Evolutionary conservation across 164 flowering plant species (phyloP), one percentile per base, ranked within the genome.

Genomic region (Piper betle): DNA sequence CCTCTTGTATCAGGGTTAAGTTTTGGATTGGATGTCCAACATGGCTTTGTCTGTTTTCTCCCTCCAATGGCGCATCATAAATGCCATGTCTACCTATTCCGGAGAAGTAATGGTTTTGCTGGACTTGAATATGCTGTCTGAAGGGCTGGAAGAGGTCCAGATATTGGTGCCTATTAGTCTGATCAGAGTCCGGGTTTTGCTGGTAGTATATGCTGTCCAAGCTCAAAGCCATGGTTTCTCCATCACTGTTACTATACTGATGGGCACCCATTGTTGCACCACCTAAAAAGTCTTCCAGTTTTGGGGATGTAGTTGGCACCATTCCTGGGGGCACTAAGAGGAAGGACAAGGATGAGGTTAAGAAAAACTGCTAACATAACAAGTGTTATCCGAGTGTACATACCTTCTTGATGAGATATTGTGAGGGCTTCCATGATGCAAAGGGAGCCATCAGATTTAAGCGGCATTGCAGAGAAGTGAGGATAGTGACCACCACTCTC

Each of bases 371-470:
- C 37, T 39, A 40, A 43, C 39, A 9, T 12, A 9, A 52, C 3
- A 53, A 7, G 53, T 11, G 19, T 12, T 42, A 18, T 19, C 16
- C 10, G 37, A 37, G n/a, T 6, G 18, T 6, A 39, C 66, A 5
- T 55, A 82, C 93, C 93, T 77, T 81, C 73, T 33, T 74, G 62
- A 15, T 82, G 87, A 62, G 94, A 82, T 68, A 78, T 80, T 11
- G 66, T 37, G 66, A 84, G 79, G 63, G 95, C 84, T 69, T 85
- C 91, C 84, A 85, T 86, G 67, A 88, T 78, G 61, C 92, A 86
- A 58, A 88, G 92, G 63, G 97, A 88, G 6, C 96, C 96, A 71
- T 91, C 97, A 13, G 96, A 84, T 69, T 86, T 86, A 55, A 88
- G 80, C 7, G 96, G 97, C 94, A 91, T 83, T 5, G 78, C 75